Percentiles rank a stretch among this genome's conserved stretches.
Evolutionary conservation across 345 rosid species (phyloP).

Genomic region (Nasturtium officinale): DNA sequence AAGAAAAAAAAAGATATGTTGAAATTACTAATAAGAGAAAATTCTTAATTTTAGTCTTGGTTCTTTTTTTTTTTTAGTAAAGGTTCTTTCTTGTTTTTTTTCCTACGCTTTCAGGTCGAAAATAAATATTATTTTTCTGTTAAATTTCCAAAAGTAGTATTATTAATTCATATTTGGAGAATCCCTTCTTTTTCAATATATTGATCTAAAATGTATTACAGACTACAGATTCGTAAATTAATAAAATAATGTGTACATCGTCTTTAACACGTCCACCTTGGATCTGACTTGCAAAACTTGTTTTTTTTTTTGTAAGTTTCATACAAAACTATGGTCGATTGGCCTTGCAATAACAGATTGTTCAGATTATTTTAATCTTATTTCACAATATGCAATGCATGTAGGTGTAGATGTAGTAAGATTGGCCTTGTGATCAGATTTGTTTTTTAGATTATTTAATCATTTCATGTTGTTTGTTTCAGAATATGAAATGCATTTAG

Average conservation of each 20-base stretch:
- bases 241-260: conserved; percentile 7
- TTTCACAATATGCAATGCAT: no score
- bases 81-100: conserved; percentile 1
- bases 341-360: neutral
- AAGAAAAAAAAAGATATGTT: neutral
- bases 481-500: conserved; percentile 7
- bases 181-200: neutral
- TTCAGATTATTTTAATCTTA: neutral
- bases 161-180: neutral
- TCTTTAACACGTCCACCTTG: conserved; percentile 27
- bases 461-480: neutral
- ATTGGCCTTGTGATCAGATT: no score
- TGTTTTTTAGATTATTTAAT: no score
- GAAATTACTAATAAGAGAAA: conserved; percentile 31
- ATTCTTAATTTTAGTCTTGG: conserved; percentile 34
- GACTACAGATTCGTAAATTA: neutral
- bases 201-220: neutral
- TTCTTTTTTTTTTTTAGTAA: conserved; percentile 36
- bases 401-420: no score
- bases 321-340: neutral
- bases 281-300: neutral
- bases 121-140: neutral
- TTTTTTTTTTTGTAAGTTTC: neutral
- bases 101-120: neutral
- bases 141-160: neutral